Base-by-base conservation (phyloP, 2,329 filamentous ascomycete genomes). In the Metarhizium anisopliae region DNA sequence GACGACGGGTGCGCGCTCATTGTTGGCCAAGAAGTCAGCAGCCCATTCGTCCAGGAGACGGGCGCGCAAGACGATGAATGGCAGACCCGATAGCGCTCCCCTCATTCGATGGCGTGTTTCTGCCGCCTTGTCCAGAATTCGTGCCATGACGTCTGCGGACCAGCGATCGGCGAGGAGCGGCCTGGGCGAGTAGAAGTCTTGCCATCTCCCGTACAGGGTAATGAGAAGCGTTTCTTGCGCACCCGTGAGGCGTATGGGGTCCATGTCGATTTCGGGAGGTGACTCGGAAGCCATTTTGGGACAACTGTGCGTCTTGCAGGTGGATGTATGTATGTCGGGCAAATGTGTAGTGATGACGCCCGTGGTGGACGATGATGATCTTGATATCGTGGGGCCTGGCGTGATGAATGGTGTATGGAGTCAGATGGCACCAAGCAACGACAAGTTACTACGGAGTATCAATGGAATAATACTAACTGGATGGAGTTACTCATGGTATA, bases 1-100 rank as follows among this genome's bases (percentile, higher is more conserved):
- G 3, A 70, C 36, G 7, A 70, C 64, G 2, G 67, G 67, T 3
- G 62, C 62, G 7, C 59, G 53, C 1, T 59, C 58, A 47, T 68
- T 59, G 13, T 50, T 47, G 0, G 55, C 52, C 6, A 70, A 58
- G 36, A 70, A 70, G 8, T 59, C 61, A 6, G 58, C 20, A 1
- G 63, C 57, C 64, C 63, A 67, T 1, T 58, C 53, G 47, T 68
- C 67, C 10, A 49, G 32, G 20, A 49, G 45, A 2, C 45, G 45
- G 5, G 45, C 18, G 20, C 45, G 45, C 11, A 49, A 20, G 10
- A 49, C 45, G 1, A 49, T 6, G 7, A 49, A 5, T 30, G 45
- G n/a, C 4, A 49, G 14, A 1, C 45, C 25, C 45, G 25, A 30
- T 7, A n/a, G 6, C 45, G 1, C 25, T 11, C 45, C 45, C 30